These are phyloP conservation scores for Bipolaris gigantea DNA, from an alignment of 2,329 filamentous ascomycete genomes.

Conservation along the genomic window DNA sequence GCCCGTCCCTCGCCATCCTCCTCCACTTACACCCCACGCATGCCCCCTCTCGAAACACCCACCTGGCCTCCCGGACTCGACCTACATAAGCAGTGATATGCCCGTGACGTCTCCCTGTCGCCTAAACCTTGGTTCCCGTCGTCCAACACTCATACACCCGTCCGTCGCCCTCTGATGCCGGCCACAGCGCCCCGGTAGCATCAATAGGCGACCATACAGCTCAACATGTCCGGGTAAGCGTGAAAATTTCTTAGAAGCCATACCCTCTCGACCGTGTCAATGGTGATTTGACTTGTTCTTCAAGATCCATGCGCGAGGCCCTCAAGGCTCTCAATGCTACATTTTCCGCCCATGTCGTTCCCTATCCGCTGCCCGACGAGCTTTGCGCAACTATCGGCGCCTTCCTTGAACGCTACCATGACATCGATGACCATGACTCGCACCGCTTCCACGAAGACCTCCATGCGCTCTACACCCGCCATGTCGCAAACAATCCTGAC, in stretches of 20 bases:
- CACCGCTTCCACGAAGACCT: conserved; percentile 76
- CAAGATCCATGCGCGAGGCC: conserved; percentile 54
- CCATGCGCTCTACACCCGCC: conserved; percentile 65
- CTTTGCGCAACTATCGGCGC: conserved; percentile 63
- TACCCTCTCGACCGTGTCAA: conserved; percentile 7
- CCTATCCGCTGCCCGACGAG: conserved; percentile 66
- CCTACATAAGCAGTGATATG: conserved; percentile 19
- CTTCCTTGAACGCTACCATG: conserved; percentile 69
- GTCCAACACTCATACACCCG: not conserved
- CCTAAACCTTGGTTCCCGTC: not conserved
- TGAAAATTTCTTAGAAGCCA: not conserved
- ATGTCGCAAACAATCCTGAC: conserved; percentile 59
- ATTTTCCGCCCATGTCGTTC: conserved; percentile 47
- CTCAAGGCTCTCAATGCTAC: conserved; percentile 51
- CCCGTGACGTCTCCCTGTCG: not conserved
- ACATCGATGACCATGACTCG: conserved; percentile 68
- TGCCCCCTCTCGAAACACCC: conserved; percentile 11
- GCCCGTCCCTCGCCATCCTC: not conserved
- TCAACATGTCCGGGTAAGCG: conserved; percentile 31
- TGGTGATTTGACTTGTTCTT: conserved; percentile 37
- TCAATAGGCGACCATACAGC: conserved; percentile 5
- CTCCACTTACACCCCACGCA: conserved; percentile 24
- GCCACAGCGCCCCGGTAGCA: conserved; percentile 7
- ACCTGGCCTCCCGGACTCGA: conserved; percentile 7
- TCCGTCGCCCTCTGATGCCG: conserved; percentile 14